phyloP scores from a whole-genome alignment of 805 yeast species.

The Osmozyma mogii region DNA sequence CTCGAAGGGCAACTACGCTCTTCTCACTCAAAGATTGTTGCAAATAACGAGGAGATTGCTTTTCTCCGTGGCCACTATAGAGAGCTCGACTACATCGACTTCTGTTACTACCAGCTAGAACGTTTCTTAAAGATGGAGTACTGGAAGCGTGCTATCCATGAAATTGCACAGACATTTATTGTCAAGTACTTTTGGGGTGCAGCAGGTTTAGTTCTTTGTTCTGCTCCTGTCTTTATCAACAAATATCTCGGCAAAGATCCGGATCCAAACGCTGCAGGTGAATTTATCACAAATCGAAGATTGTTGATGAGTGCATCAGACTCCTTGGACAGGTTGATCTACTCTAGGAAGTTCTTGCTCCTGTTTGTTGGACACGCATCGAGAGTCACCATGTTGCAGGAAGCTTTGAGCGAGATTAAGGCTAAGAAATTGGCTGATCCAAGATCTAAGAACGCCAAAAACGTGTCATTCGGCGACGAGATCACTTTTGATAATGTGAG shows the following conservation, averaged over 20 bases:
- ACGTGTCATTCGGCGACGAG: slow-evolving; percentile 38
- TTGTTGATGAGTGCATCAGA: slow-evolving; percentile 77
- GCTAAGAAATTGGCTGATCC: slow-evolving; percentile 10
- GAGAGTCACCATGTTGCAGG: slow-evolving; percentile 64
- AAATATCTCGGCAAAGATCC: slow-evolving; percentile 40
- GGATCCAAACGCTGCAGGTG: slow-evolving; percentile 54
- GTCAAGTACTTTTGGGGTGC: slow-evolving; percentile 96
- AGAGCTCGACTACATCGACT: slow-evolving; percentile 71
- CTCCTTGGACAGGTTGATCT: slow-evolving; percentile 79
- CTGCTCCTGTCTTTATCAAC: slow-evolving; percentile 76
- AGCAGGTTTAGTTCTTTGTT: slow-evolving; percentile 79
- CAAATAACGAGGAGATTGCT: slow-evolving; percentile 82
- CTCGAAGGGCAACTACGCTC: slow-evolving; percentile 81
- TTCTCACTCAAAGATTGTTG: slow-evolving; percentile 72
- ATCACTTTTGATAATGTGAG: slow-evolving; percentile 70
- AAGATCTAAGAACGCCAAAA: slow-evolving; percentile 12
- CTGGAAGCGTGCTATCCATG: slow-evolving; percentile 70
- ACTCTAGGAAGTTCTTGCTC: slow-evolving; percentile 75
- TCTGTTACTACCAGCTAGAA: slow-evolving; percentile 73
- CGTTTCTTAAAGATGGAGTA: slow-evolving; percentile 69
- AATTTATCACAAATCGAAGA: slow-evolving; percentile 82
- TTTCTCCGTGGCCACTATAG: slow-evolving; percentile 71
- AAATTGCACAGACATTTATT: slow-evolving; percentile 78
- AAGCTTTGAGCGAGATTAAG: slow-evolving; percentile 45
- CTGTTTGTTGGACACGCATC: slow-evolving; percentile 77